Percentiles rank a stretch among this genome's conserved stretches.
Conservation (phyloP, 345 rosid species). For the Eucalyptus paniculata region DNA sequence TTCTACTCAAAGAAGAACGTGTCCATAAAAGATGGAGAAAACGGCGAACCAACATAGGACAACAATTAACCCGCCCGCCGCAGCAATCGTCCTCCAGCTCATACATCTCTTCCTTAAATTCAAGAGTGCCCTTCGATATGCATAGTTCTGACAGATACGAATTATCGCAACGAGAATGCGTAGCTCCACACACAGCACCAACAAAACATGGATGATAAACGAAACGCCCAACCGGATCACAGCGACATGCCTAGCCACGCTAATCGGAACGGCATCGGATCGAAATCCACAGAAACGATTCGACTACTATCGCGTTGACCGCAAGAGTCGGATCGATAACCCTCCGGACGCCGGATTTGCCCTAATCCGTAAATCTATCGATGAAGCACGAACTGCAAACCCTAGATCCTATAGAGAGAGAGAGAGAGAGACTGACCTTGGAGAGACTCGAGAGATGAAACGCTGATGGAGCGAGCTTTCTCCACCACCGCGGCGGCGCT, state of each 20-base stretch:
- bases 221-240: background rate
- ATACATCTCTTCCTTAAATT: background rate
- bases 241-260: background rate
- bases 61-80: background rate
- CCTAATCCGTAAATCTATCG: background rate
- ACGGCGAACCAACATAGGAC: background rate
- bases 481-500: background rate
- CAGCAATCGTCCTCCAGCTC: background rate
- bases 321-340: background rate
- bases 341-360: background rate
- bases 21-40: background rate
- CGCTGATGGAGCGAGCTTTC: background rate
- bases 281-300: background rate
- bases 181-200: background rate
- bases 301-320: background rate
- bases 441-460: background rate
- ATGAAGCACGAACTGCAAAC: background rate
- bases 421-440: background rate
- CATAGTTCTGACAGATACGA: background rate
- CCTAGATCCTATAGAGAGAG: background rate
- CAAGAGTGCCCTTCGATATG: background rate
- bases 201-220: background rate
- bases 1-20: background rate
- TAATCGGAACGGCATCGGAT: background rate
- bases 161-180: background rate